These are phyloP conservation scores for Pterocarpus santalinus DNA, from an alignment of 306 rosid species.

Conservation along the genomic window DNA sequence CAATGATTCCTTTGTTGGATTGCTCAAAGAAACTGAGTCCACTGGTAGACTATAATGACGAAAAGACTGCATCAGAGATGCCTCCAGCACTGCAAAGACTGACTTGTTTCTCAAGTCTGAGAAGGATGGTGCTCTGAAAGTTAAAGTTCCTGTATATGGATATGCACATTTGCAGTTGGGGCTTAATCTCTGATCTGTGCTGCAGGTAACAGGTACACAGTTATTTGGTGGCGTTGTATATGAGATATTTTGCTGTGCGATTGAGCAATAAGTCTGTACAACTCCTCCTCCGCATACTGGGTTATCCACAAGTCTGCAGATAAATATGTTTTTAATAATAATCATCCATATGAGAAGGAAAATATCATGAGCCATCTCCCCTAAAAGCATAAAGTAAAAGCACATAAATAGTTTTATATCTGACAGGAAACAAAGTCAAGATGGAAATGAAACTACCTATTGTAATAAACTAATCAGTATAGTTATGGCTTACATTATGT, in stretches of 20 bases:
- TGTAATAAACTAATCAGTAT: background rate
- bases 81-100: constrained; percentile 49
- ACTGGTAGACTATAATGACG: constrained; percentile 36
- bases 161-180: constrained; percentile 78
- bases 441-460: constrained; percentile 36
- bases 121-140: constrained; percentile 69
- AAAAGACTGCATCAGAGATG: constrained; percentile 25
- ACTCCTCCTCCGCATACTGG: constrained; percentile 57
- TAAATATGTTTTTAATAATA: constrained; percentile 11
- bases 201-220: constrained; percentile 58
- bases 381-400: too few relatives aligned
- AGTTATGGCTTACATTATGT: constrained; percentile 48
- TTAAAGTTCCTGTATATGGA: constrained; percentile 68
- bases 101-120: constrained; percentile 53
- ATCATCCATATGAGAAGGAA: constrained; percentile 9
- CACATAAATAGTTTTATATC: too few relatives aligned
- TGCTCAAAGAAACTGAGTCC: constrained; percentile 60
- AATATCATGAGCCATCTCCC: too few relatives aligned
- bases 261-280: constrained; percentile 51
- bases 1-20: constrained; percentile 35
- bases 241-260: constrained; percentile 34
- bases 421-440: background rate
- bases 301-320: constrained; percentile 65
- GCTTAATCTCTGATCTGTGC: constrained; percentile 51
- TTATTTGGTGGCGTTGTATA: constrained; percentile 44